phyloP scores from a whole-genome alignment of 2,329 filamentous ascomycete genomes.

The Fusarium sp. region DNA sequence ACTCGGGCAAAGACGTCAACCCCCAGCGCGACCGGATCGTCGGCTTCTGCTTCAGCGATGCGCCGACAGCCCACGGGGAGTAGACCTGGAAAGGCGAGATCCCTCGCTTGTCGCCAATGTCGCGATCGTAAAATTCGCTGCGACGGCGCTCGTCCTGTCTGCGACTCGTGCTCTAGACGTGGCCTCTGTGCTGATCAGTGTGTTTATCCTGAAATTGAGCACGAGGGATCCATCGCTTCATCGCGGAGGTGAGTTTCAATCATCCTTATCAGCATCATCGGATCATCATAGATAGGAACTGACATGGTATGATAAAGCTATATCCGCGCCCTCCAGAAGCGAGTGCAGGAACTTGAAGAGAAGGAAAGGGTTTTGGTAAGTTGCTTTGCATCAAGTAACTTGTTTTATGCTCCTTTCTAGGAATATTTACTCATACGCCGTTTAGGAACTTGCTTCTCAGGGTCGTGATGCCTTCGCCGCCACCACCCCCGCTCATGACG shows the following conservation, averaged over 20 bases:
- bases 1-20: slow-evolving; percentile 28
- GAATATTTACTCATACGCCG: slow-evolving; percentile 15
- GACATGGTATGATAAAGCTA: slow-evolving; percentile 32
- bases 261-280: neutral
- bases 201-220: slow-evolving; percentile 49
- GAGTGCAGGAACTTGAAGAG: slow-evolving; percentile 49
- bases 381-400: slow-evolving; percentile 14
- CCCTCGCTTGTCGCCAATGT: slow-evolving; percentile 49
- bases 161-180: slow-evolving; percentile 47
- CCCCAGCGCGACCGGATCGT: slow-evolving; percentile 28
- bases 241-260: slow-evolving; percentile 45
- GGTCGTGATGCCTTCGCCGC: slow-evolving; percentile 35
- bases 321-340: slow-evolving; percentile 48
- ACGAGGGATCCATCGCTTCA: slow-evolving; percentile 50
- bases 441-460: slow-evolving; percentile 35
- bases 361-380: slow-evolving; percentile 47
- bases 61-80: slow-evolving; percentile 33
- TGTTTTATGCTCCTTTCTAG: neutral
- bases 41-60: slow-evolving; percentile 41
- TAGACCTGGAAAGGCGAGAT: slow-evolving; percentile 47
- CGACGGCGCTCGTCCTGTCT: slow-evolving; percentile 48
- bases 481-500: slow-evolving; percentile 42
- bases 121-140: slow-evolving; percentile 51
- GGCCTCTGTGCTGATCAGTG: slow-evolving; percentile 47
- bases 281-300: slow-evolving; percentile 8